Base-by-base conservation (phyloP, 1,284 basidiomycete genomes). In the Tremellales sp. region DNA sequence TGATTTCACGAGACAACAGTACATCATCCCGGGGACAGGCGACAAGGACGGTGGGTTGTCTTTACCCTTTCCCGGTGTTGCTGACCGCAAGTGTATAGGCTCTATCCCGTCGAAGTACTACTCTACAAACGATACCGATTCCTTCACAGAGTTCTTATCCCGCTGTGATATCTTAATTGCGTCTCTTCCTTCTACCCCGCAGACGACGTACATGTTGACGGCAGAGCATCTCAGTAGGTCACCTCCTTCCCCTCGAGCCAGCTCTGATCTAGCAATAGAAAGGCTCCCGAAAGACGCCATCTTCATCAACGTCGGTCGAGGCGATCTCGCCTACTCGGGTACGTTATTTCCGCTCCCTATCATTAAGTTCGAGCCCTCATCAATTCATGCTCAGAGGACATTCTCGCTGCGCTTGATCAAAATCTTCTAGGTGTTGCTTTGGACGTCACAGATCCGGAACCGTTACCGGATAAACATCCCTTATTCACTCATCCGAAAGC, bases 361-460 rank as follows among this genome's bases (percentile, higher is more conserved):
- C 27, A 10, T 31, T 10, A 31, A 31, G 16, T 31, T 10, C 10
- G 29, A 31, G 16, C 16, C 16, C 26, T 34, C 2, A 48, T 52
- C n/a, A 39, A 45, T 31, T 29, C 26, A 2, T 12, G 25, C n/a
- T 14, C 56, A 65, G 68, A 70, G 14, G 57, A 60, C 47, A 58
- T 70, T 35, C 45, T 70, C 29, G 33, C 53, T 10, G 60, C 62
- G 2, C 61, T 71, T 14, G 45, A 56, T 31, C 42, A 52, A 27
- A 58, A 57, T 34, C 52, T 71, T 25, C 56, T 58, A 44, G 66
- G 58, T 9, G 59, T 55, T 14, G 69, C 65, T 2, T 53, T 74
- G 3, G 72, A 74, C 56, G 72, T 74, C 8, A 74, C 72, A 0
- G 70, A 73, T 46, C 72, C 72, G 25, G 73, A 73, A 56, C 72